Evolutionary conservation across 805 yeast species (phyloP).

Genomic region (Cyberlindnera xishuangbannaensis): DNA sequence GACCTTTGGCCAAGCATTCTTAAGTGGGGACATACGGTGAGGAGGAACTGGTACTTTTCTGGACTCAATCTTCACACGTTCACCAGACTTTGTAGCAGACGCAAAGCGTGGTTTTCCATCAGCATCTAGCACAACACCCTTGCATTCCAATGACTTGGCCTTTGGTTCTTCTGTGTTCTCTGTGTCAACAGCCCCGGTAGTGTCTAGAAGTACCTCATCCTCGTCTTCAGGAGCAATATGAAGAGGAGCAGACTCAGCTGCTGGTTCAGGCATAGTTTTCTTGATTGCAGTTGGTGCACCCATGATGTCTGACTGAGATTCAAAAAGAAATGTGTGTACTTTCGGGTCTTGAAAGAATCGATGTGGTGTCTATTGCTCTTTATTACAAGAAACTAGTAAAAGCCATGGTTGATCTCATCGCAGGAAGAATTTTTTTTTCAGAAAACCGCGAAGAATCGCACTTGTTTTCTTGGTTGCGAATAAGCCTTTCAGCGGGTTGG

Average conservation of each 20-base stretch:
- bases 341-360: no score
- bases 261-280: not conserved
- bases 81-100: constrained; percentile 55
- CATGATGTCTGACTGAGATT: constrained; percentile 27
- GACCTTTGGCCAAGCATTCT: constrained; percentile 85
- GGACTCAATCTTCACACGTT: constrained; percentile 72
- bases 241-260: constrained; percentile 5
- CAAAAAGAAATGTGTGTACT: no score
- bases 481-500: no score
- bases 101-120: constrained; percentile 84
- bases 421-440: not conserved
- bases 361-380: no score
- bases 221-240: constrained; percentile 23
- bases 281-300: constrained; percentile 35
- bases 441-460: no score
- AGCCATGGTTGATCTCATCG: not conserved
- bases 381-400: no score
- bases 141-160: constrained; percentile 21
- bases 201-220: constrained; percentile 34
- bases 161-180: constrained; percentile 12
- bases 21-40: constrained; percentile 92
- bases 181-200: constrained; percentile 24
- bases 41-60: constrained; percentile 95
- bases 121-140: constrained; percentile 51
- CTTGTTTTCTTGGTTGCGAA: not conserved